Conservation (phyloP, 495 filamentous ascomycete genomes). For the Annulohypoxylon bovei region DNA sequence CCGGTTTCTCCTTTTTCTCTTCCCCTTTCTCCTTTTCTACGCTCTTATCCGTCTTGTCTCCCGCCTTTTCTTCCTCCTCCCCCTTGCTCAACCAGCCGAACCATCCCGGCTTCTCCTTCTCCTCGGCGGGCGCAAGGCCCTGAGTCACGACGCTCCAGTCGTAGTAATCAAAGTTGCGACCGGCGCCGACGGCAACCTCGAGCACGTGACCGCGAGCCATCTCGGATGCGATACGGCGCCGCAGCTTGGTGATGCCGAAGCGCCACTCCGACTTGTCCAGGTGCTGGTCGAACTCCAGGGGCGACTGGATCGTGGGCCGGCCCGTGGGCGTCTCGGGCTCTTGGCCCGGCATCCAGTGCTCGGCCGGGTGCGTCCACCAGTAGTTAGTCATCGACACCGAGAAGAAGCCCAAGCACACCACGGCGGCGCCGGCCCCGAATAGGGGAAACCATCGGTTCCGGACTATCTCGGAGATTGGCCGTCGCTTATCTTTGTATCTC, state of each 20-base stretch:
- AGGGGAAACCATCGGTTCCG: conserved; percentile 42
- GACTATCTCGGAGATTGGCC: conserved; percentile 33
- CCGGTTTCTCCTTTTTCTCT: conserved; percentile 1
- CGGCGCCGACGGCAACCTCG: conserved; percentile 92
- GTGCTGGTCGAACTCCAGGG: conserved; percentile 68
- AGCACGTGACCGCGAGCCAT: conserved; percentile 80
- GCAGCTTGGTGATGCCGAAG: conserved; percentile 70
- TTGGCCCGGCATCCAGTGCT: conserved; percentile 34
- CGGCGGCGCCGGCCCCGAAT: conserved; percentile 44
- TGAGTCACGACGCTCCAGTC: conserved; percentile 52
- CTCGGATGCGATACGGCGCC: conserved; percentile 66
- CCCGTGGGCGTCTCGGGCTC: conserved; percentile 45
- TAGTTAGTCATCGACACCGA: conserved; percentile 34
- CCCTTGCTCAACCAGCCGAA: conserved; percentile 24
- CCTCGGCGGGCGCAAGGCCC: conserved; percentile 22
- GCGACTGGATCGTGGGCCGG: conserved; percentile 50
- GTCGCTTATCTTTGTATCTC: conserved; percentile 20
- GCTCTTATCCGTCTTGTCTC: neutral
- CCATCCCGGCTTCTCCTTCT: conserved; percentile 30
- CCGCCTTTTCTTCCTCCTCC: neutral
- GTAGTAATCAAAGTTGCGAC: conserved; percentile 84
- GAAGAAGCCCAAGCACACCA: conserved; percentile 45
- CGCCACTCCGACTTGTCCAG: conserved; percentile 73
- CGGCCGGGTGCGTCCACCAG: conserved; percentile 37
- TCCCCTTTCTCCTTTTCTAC: neutral